Base-by-base conservation (phyloP, 2,329 filamentous ascomycete genomes). In the Penicillium sp. region DNA sequence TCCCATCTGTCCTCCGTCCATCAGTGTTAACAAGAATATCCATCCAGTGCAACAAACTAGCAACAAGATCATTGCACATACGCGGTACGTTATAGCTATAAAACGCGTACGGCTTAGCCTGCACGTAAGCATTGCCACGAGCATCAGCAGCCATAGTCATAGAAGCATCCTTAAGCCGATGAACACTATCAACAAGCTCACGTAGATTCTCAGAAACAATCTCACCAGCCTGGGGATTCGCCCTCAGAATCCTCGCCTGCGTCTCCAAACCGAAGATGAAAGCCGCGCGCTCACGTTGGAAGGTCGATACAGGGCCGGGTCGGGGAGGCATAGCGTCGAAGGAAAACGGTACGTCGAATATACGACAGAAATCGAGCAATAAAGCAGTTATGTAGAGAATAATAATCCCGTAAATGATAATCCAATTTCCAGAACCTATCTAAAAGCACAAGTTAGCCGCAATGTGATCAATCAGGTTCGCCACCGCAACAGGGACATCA, bases 151-250 rank as follows among this genome's bases (percentile, higher is more conserved):
- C 37, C 48, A 47, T 50, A 31, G 19, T 31, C 19, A 50, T 12
- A 12, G 43, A 46, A 12, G 43, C 43, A 24, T 13, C 15, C 32
- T 19, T 37, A 6, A 50, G 8, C 8, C 34, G 26, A 39, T 45
- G 4, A 15, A 39, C 34, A 9, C 2, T 10, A 8, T n/a, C 1
- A 43, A 50, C 32, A 54, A 59, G 49, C 35, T 22, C 37, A 40
- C 26, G 6, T 50, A 56, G 7, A 45, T 45, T 31, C 43, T 39
- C 21, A 53, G 53, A 22, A 43, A 54, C 29, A 51, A 39, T n/a
- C 48, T 50, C 42, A 44, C 44, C 8, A 50, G 51, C 49, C 22
- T 54, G 57, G 46, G 28, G 34, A n/a, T 44, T 7, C 1, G 12
- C 17, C 3, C n/a, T 33, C 1, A 49, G 28, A 2, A 29, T 3